Base-by-base conservation (phyloP, 2,329 filamentous ascomycete species). In the Zasmidium cellare region DNA sequence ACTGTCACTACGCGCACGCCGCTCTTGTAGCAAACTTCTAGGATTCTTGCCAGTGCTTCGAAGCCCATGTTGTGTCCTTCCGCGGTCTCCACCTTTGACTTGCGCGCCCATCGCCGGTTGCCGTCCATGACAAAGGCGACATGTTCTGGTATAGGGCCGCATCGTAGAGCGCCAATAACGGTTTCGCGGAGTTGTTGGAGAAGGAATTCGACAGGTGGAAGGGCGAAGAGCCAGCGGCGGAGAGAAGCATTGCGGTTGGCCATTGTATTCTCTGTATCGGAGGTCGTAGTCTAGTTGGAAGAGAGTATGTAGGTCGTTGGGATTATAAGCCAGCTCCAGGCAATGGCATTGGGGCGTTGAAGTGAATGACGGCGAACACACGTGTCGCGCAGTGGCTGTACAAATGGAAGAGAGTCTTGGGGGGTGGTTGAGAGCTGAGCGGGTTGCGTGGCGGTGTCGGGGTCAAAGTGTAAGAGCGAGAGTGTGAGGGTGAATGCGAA, bases 91-190 rank as follows among this genome's bases (percentile, higher is more conserved):
- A 99, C 96, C 64, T 93, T 87, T 77, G 94, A 91, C 62, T 83
- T 89, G 61, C 90, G 84, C 14, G 94, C 94, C 78, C 96, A 99
- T 47, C 94, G 88, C 69, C 94, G 82, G 77, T 99, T 99, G 56
- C 94, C 94, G 74, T 99, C 94, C 94, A 99, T 99, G 67, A 97
- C 93, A 72, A 99, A 99, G n/a, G 94, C 94, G 60, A 99, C 86
- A 84, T 99, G 94, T 70, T 91, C 87, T 9, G 94, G 94, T 55
- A 99, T 88, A 1, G 92, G 91, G 0, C 94, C 94, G 76, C 97
- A 93, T 71, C 88, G 88, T 54, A 97, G 78, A 51, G 92, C 89
- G 55, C 91, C 91, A 67, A 99, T 94, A 62, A 97, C 82, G 51
- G 96, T 79, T 73, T 96, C 90, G 63, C 91, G 87, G 19, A 96